phyloP scores from a whole-genome alignment of 2,329 filamentous ascomycete genomes.

The Rachicladosporium sp. region DNA sequence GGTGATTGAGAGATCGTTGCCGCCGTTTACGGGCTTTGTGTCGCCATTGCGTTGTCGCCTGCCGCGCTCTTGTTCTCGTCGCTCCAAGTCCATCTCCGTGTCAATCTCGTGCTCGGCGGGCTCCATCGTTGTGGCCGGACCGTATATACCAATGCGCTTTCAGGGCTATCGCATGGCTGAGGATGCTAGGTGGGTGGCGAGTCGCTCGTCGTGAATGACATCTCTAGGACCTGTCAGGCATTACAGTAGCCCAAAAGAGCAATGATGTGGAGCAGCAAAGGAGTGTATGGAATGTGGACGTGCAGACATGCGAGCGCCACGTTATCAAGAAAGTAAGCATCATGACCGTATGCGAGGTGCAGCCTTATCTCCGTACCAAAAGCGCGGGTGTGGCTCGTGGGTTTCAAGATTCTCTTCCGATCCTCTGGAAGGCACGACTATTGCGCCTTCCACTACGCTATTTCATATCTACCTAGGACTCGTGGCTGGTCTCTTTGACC shows the following conservation, averaged over 20 bases:
- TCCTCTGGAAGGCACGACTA: no score
- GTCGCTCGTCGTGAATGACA: constrained; percentile 1
- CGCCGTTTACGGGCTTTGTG: constrained; percentile 13
- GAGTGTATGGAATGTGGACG: not conserved
- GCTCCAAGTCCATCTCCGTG: constrained; percentile 21
- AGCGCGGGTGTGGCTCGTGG: constrained; percentile 2
- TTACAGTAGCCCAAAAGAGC: not conserved
- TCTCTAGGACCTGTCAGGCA: not conserved
- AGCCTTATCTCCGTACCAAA: not conserved
- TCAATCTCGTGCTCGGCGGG: constrained; percentile 20
- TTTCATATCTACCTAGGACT: no score
- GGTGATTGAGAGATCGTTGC: constrained; percentile 6
- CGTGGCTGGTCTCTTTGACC: no score
- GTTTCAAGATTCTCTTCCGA: no score
- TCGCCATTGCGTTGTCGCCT: constrained; percentile 7
- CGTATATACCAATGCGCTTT: not conserved
- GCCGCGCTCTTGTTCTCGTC: constrained; percentile 9
- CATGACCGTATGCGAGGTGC: not conserved
- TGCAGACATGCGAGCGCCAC: not conserved
- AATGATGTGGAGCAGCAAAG: not conserved
- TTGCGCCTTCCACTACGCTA: no score
- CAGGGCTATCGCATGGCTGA: not conserved
- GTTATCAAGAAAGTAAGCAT: constrained; percentile 5
- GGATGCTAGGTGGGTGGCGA: not conserved
- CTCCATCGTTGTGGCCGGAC: constrained; percentile 14